A percentile compares a stretch with the other conserved stretches of the same genome.
Conservation (phyloP, 768 basidiomycete species). For the Rhodosporidiobolus odoratus region DNA sequence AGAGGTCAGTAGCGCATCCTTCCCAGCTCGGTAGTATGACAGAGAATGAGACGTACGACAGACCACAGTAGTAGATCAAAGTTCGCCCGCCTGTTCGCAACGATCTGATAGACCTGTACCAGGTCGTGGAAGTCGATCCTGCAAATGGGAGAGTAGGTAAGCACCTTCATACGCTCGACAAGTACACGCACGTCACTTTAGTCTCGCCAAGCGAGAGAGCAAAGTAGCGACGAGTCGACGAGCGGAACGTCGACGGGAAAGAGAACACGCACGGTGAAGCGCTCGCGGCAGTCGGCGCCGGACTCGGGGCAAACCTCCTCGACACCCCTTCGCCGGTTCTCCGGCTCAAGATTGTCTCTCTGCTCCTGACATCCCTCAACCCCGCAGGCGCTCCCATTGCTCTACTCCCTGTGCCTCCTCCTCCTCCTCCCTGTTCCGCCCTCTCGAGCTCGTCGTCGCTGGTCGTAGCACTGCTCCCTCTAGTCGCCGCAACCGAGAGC, state of each 20-base stretch:
- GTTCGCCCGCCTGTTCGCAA: background rate
- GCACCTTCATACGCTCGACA: no score
- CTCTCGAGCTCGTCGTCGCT: background rate
- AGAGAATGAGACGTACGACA: background rate
- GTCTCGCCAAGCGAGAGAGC: no score
- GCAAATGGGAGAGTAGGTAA: background rate
- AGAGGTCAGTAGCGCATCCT: background rate
- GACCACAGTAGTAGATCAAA: background rate
- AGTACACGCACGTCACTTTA: no score
- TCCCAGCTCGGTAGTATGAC: background rate
- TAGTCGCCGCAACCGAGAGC: background rate
- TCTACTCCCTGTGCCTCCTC: background rate
- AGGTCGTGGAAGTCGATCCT: slow-evolving; percentile 1
- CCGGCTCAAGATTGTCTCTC: background rate
- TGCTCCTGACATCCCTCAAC: background rate
- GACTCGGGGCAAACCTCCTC: background rate
- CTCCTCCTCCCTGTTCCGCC: background rate
- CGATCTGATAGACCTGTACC: background rate
- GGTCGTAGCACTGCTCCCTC: background rate
- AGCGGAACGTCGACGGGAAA: background rate
- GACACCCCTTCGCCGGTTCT: background rate
- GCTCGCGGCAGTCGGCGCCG: background rate
- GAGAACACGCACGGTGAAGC: background rate
- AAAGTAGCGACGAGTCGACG: no score
- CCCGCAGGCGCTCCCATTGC: background rate